Evolutionary conservation across 768 basidiomycete species (phyloP).

Genomic region (Coprinopsis sp.): DNA sequence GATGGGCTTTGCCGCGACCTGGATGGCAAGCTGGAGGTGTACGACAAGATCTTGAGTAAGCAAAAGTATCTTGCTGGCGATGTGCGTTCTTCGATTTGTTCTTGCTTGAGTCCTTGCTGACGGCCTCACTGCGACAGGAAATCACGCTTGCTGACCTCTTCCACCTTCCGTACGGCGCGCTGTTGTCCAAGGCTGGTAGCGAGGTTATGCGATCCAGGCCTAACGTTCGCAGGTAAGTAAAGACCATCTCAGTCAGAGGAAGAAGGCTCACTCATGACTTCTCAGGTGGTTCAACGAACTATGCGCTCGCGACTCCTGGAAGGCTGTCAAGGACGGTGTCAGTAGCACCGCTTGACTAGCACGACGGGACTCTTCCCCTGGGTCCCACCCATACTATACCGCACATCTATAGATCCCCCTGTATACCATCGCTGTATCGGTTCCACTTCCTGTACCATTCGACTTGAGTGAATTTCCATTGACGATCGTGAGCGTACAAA

Average conservation of each 20-base stretch:
- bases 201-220: conserved; percentile 34
- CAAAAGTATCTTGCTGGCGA: conserved; percentile 54
- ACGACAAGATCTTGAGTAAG: conserved; percentile 50
- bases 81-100: conserved; percentile 25
- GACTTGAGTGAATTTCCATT: too few relatives aligned
- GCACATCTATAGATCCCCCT: background rate
- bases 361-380: background rate
- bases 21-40: conserved; percentile 42
- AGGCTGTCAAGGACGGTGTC: conserved; percentile 19
- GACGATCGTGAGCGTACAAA: too few relatives aligned
- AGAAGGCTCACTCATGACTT: background rate
- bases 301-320: conserved; percentile 17
- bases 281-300: conserved; percentile 21
- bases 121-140: conserved; percentile 26
- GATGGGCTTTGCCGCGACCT: conserved; percentile 28
- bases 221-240: conserved; percentile 31
- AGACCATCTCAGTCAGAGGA: background rate
- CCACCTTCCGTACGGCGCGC: conserved; percentile 39
- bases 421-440: too few relatives aligned
- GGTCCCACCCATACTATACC: too few relatives aligned
- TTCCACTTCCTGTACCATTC: too few relatives aligned
- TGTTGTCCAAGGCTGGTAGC: conserved; percentile 22
- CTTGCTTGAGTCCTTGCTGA: background rate
- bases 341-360: conserved; percentile 9
- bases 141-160: conserved; percentile 45